Percentiles rank a stretch among this genome's conserved stretches.
Conservation (phyloP, 225 moss, liverwort and hornwort genomes). For the Pseudoscleropodium purum region DNA sequence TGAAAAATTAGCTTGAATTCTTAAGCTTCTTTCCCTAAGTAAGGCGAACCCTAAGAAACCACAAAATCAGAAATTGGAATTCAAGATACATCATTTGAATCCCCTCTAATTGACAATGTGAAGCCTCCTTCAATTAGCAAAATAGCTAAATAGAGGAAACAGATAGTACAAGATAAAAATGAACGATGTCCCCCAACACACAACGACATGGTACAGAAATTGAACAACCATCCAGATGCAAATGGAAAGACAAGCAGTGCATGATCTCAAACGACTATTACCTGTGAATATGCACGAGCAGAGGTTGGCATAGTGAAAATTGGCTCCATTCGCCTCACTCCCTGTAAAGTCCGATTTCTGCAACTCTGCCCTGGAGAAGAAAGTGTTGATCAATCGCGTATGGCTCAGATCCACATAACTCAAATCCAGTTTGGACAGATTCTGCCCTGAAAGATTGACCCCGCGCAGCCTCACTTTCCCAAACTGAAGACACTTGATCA, state of each 20-base stretch:
- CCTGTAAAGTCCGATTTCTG: conserved; percentile 54
- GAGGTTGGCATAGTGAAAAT: conserved; percentile 78
- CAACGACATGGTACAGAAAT: background rate
- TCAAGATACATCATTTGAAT: background rate
- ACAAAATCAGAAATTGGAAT: background rate
- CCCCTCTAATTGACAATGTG: background rate
- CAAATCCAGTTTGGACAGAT: conserved; percentile 86
- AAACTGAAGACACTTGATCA: conserved; percentile 85
- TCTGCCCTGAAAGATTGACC: conserved; percentile 69
- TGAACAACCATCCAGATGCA: background rate
- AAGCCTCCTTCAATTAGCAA: background rate
- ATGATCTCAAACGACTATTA: background rate
- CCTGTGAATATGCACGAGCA: conserved; percentile 35
- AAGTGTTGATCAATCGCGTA: conserved; percentile 65
- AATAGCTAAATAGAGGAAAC: background rate
- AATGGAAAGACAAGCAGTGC: background rate
- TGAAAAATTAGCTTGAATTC: background rate
- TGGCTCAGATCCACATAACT: conserved; percentile 85
- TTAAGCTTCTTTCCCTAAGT: background rate
- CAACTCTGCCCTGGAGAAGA: conserved; percentile 70
- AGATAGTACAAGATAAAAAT: background rate
- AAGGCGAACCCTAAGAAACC: background rate
- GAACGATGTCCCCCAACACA: background rate
- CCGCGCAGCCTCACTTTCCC: conserved; percentile 75
- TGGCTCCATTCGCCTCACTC: conserved; percentile 78